Conservation (phyloP, 2,329 filamentous ascomycete genomes). For the Microsporum audouinii region DNA sequence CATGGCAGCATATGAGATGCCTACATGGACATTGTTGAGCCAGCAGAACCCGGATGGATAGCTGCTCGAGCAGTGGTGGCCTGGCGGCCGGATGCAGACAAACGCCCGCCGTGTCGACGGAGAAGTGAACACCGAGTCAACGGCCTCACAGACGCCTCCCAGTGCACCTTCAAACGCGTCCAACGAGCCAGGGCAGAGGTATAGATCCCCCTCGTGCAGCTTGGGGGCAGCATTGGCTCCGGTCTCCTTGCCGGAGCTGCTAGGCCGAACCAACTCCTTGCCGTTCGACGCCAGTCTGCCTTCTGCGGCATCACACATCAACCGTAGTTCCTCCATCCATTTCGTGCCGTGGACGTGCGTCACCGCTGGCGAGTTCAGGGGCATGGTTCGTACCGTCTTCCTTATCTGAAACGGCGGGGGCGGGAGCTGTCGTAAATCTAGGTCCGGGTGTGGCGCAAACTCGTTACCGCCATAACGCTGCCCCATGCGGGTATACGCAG, state of each 20-base stretch:
- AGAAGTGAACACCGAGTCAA: conserved; percentile 67
- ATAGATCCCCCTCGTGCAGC: conserved; percentile 81
- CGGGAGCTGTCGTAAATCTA: conserved; percentile 44
- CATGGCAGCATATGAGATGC: conserved; percentile 80
- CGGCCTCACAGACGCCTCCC: conserved; percentile 84
- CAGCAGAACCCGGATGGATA: conserved; percentile 95
- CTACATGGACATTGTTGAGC: conserved; percentile 96
- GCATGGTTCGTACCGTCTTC: conserved; percentile 61
- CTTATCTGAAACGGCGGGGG: conserved; percentile 70
- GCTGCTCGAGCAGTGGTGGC: conserved; percentile 84
- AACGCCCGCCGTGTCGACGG: conserved; percentile 64
- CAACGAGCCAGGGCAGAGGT: conserved; percentile 75
- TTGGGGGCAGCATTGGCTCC: conserved; percentile 36
- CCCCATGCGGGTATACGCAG: conserved; percentile 83
- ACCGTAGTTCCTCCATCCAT: conserved; percentile 86
- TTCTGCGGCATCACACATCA: conserved; percentile 73
- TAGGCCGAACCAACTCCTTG: conserved; percentile 63
- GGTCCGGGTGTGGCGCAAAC: conserved; percentile 54
- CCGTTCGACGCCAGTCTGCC: conserved; percentile 62
- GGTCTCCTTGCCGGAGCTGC: conserved; percentile 28
- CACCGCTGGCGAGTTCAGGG: conserved; percentile 63
- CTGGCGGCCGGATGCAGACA: conserved; percentile 82
- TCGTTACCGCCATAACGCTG: conserved; percentile 62
- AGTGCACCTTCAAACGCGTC: conserved; percentile 82
- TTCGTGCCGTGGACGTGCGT: conserved; percentile 81